Base-by-base conservation (phyloP, 31 red algal species). In the Odonthalia washingtoniensis region DNA sequence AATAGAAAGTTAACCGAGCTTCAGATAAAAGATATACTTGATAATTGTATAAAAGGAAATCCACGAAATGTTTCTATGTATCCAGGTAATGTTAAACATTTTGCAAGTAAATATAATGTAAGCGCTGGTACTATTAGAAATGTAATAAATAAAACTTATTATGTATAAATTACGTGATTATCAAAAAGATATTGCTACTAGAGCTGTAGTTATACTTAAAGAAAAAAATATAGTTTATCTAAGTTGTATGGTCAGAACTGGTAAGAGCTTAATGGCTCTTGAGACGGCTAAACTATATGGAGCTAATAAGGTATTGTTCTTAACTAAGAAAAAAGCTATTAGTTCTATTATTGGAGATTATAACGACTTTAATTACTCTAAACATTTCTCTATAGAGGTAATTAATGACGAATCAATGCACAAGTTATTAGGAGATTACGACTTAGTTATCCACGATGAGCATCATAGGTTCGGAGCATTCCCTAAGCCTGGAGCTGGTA, bases 401-500 rank as follows among this genome's bases (percentile, higher is more conserved):
- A 61, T 61, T 24, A 61, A 61, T 61, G 14, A 17, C 52, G 52
- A 61, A 61, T 61, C 52, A 61, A 17, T 61, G 52, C 52, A 61
- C 24, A 61, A 61, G 52, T 17, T 61, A 61, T 14, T 17, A 61
- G 52, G 16, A 61, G 16, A 61, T 24, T 61, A 61, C 52, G 52
- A 61, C 24, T 61, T 61, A 14, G 52, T 61, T 17, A 61, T 61
- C 52, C 14, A 17, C 14, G 52, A 61, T 24, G 52, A 61, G 24
- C 16, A 14, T 14, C 52, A 61, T 61, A 17, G 16, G 24, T 61
- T 61, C 14, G 52, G 52, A 61, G 52, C 52, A 61, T 61, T 61
- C 52, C 52, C 52, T 17, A 61, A 61, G 52, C 52, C 52, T 17
- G 14, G 16, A 61, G 16, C 14, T 14, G 16, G 52, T 17, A 35